These are phyloP conservation scores for Penicillium flavigenum DNA, from an alignment of 495 filamentous ascomycete species.

Conservation along the genomic window DNA sequence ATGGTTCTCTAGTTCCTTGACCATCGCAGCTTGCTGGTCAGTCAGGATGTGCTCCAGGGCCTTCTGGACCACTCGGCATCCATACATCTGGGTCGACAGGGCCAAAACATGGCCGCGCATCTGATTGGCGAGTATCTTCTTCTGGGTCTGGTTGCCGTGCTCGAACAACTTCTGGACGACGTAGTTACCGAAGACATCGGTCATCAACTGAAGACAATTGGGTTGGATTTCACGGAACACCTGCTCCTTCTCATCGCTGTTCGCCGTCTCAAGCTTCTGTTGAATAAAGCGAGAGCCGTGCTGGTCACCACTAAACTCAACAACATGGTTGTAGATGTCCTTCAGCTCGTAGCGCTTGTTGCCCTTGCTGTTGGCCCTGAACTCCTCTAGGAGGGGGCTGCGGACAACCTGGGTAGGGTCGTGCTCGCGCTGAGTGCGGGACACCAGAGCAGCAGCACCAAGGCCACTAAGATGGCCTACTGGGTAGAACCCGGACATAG, in stretches of 20 bases:
- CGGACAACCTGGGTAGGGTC: slow-evolving; percentile 64
- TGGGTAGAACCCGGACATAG: slow-evolving; percentile 36
- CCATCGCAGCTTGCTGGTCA: slow-evolving; percentile 83
- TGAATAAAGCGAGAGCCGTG: slow-evolving; percentile 96
- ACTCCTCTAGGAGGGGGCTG: slow-evolving; percentile 76
- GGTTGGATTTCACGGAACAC: slow-evolving; percentile 84
- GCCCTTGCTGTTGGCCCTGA: slow-evolving; percentile 70
- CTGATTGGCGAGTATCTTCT: slow-evolving; percentile 76
- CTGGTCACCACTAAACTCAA: slow-evolving; percentile 95
- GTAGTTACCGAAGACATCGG: slow-evolving; percentile 96
- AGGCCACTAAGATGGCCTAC: slow-evolving; percentile 26
- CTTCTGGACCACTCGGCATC: slow-evolving; percentile 97
- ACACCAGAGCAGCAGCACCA: slow-evolving; percentile 38
- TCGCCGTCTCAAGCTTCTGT: slow-evolving; percentile 88
- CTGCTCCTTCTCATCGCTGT: slow-evolving; percentile 95
- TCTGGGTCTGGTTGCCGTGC: slow-evolving; percentile 92
- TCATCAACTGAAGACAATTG: slow-evolving; percentile 87
- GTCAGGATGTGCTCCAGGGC: slow-evolving; percentile 88
- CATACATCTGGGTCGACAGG: slow-evolving; percentile 88
- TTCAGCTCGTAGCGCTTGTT: slow-evolving; percentile 83
- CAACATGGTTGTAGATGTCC: slow-evolving; percentile 86
- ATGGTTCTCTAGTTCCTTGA: slow-evolving; percentile 77
- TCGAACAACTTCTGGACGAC: slow-evolving; percentile 98
- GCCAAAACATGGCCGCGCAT: slow-evolving; percentile 83
- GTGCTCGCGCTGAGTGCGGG: slow-evolving; percentile 59